These are phyloP conservation scores for Cyberlindnera mrakii DNA, from an alignment of 805 yeast species.

Conservation along the genomic window DNA sequence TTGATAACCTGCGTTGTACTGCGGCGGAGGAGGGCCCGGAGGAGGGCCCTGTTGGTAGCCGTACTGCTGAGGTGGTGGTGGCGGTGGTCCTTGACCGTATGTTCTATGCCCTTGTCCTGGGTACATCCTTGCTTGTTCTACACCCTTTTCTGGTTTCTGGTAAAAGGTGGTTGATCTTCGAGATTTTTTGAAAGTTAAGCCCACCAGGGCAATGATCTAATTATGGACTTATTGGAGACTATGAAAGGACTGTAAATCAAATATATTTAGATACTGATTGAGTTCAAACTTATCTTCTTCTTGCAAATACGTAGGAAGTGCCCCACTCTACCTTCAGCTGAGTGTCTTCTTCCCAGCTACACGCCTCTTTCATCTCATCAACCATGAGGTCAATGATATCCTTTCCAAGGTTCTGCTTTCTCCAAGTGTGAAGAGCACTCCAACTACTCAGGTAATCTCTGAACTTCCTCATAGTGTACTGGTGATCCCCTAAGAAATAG, in stretches of 20 bases:
- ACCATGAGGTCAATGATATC: conserved; percentile 46
- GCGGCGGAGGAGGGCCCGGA: neutral
- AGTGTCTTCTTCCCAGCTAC: conserved; percentile 42
- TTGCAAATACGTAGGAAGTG: conserved; percentile 48
- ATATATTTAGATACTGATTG: neutral
- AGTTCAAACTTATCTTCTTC: conserved; percentile 12
- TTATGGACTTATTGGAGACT: conserved; percentile 7
- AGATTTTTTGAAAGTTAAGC: too few species aligned
- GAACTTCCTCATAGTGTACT: conserved; percentile 38
- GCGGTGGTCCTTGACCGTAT: neutral
- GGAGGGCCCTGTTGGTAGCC: neutral
- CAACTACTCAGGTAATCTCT: conserved; percentile 53
- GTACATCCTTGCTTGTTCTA: too few species aligned
- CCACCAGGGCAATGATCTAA: conserved; percentile 2
- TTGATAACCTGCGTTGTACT: neutral
- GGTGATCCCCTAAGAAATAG: conserved; percentile 35
- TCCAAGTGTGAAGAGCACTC: conserved; percentile 62
- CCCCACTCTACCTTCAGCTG: conserved; percentile 45
- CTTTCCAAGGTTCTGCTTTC: conserved; percentile 32
- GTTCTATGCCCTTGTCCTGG: neutral
- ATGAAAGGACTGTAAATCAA: too few species aligned
- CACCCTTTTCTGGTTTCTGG: too few species aligned
- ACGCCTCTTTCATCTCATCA: conserved; percentile 33
- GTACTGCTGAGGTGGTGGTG: neutral
- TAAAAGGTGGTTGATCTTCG: too few species aligned